A percentile compares a stretch with the other conserved stretches of the same genome.
phyloP scores from a whole-genome alignment of 306 rosid species.

The Gastrolobium villosum region DNA sequence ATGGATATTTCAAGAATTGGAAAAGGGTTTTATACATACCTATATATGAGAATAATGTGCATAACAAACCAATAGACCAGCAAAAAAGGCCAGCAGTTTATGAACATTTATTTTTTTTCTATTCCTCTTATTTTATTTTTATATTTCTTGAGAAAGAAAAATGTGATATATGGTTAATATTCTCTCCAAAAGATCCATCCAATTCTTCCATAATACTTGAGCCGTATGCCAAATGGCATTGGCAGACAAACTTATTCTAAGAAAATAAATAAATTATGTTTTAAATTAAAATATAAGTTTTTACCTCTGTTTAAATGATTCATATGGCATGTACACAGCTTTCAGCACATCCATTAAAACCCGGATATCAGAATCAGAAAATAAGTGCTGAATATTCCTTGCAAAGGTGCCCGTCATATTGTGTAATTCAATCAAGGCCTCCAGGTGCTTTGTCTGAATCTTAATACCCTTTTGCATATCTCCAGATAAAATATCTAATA shows the following conservation, averaged over 20 bases:
- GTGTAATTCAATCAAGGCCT: constrained; percentile 91
- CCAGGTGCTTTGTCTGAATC: constrained; percentile 92
- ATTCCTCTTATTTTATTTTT: constrained; percentile 19
- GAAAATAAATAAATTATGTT: background rate
- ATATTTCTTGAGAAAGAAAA: constrained; percentile 12
- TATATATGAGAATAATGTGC: constrained; percentile 17
- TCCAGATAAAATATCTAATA: constrained; percentile 87
- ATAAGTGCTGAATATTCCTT: constrained; percentile 92
- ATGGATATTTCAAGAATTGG: constrained; percentile 20
- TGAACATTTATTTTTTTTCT: background rate
- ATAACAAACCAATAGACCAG: constrained; percentile 29
- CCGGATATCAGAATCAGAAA: constrained; percentile 82
- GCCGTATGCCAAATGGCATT: constrained; percentile 25
- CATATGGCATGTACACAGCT: constrained; percentile 88
- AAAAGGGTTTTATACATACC: constrained; percentile 3
- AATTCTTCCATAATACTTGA: constrained; percentile 6
- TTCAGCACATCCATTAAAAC: constrained; percentile 81
- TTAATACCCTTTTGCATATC: constrained; percentile 97
- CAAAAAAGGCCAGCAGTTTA: background rate
- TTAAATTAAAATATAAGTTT: constrained; percentile 36
- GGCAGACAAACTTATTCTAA: constrained; percentile 20
- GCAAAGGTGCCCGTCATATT: constrained; percentile 93
- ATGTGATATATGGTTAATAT: constrained; percentile 30
- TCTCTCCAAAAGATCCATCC: constrained; percentile 5
- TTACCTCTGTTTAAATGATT: constrained; percentile 94